Conservation (phyloP, 441 rosid species). For the Monsonia emarginata region DNA sequence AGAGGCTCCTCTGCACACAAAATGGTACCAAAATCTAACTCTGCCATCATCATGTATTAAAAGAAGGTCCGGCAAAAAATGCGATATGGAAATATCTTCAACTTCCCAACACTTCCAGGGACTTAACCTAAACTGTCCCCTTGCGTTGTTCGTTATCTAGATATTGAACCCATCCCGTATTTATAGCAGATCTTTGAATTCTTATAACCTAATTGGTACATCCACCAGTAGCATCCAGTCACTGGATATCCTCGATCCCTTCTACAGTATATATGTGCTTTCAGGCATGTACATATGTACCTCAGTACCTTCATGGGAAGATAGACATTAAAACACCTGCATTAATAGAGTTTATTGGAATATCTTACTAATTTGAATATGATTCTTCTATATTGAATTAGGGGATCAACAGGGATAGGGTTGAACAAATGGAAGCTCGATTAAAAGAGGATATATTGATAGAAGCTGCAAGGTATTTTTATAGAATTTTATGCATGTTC, state of each 20-base stretch:
- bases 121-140: not conserved
- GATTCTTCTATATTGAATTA: conserved; percentile 27
- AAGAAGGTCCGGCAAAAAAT: not conserved
- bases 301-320: not conserved
- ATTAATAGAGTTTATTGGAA: not conserved
- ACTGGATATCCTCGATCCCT: not conserved
- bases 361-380: conserved; percentile 7
- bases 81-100: not conserved
- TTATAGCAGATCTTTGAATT: not conserved
- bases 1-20: conserved; percentile 1
- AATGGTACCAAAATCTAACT: not conserved
- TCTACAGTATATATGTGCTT: not conserved
- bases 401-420: conserved; percentile 90
- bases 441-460: conserved; percentile 77
- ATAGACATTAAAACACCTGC: not conserved
- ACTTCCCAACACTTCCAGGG: not conserved
- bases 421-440: conserved; percentile 95
- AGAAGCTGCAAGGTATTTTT: conserved; percentile 75
- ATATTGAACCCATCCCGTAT: not conserved
- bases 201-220: not conserved
- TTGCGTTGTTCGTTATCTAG: not conserved
- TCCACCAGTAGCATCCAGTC: not conserved
- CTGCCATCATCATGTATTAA: not conserved
- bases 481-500: conserved; percentile 7
- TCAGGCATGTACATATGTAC: not conserved